phyloP scores from a whole-genome alignment of 2,329 filamentous ascomycete species.

The Neonectria sp. region DNA sequence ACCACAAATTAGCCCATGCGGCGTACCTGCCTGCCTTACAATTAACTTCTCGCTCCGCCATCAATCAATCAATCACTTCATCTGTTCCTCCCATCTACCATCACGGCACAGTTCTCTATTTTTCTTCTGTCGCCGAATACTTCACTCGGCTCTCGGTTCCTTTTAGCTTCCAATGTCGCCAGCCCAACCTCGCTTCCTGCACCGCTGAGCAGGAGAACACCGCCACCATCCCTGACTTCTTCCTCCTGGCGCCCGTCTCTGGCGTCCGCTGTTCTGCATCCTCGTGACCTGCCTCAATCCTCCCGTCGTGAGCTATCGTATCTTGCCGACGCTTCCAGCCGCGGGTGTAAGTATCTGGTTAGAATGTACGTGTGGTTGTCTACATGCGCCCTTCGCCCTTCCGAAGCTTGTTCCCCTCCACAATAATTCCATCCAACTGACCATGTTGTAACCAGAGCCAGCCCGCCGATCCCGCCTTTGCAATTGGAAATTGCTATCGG shows the following conservation, averaged over 20 bases:
- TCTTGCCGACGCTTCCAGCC: neutral
- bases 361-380: neutral
- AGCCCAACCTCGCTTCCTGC: neutral
- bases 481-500: conserved; percentile 15
- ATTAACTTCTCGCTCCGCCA: conserved; percentile 28
- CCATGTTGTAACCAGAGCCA: conserved; percentile 2
- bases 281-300: conserved; percentile 5
- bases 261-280: conserved; percentile 1
- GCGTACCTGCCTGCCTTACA: conserved; percentile 24
- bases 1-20: conserved; percentile 25
- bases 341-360: neutral
- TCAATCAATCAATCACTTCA: conserved; percentile 8
- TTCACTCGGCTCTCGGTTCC: neutral
- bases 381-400: neutral
- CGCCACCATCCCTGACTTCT: conserved; percentile 8
- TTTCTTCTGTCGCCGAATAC: neutral
- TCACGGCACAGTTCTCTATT: neutral
- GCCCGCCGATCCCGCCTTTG: conserved; percentile 6
- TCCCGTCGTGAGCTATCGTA: conserved; percentile 9
- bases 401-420: neutral
- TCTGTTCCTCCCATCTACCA: conserved; percentile 1
- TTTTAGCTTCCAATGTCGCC: conserved; percentile 13
- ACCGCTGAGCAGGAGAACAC: conserved; percentile 17
- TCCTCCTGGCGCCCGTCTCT: conserved; percentile 9
- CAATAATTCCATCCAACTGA: neutral